These are phyloP conservation scores for Scedosporium dehoogii DNA, from an alignment of 2,329 filamentous ascomycete genomes.

Conservation along the genomic window DNA sequence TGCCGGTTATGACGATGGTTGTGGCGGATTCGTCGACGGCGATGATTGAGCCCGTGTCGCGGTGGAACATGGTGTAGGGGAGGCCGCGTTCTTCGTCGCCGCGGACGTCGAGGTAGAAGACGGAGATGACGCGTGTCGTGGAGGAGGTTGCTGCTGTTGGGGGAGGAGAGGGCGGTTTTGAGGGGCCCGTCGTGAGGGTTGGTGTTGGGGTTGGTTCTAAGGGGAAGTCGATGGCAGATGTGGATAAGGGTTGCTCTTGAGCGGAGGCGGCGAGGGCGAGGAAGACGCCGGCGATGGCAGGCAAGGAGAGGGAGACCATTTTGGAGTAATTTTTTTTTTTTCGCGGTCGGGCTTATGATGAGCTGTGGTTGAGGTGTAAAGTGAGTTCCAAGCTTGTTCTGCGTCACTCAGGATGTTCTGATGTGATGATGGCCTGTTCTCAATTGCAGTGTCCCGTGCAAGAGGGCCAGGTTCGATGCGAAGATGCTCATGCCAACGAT, in stretches of 20 bases:
- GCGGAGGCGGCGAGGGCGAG: background rate
- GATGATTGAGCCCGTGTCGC: constrained; percentile 14
- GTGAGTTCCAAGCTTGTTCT: too few relatives aligned
- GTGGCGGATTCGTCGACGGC: constrained; percentile 13
- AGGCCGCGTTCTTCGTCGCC: constrained; percentile 14
- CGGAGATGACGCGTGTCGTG: constrained; percentile 12
- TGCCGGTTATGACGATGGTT: constrained; percentile 16
- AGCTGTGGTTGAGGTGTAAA: too few relatives aligned
- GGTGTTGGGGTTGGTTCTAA: too few relatives aligned
- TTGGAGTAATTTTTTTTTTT: too few relatives aligned
- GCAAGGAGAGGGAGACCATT: too few relatives aligned
- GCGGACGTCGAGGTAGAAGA: constrained; percentile 16
- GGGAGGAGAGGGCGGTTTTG: background rate
- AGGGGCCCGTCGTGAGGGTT: background rate
- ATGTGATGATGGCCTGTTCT: too few relatives aligned
- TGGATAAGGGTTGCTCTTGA: too few relatives aligned
- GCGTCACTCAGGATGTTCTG: too few relatives aligned
- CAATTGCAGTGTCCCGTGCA: background rate
- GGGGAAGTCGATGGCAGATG: too few relatives aligned
- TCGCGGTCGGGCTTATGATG: too few relatives aligned
- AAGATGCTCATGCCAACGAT: too few relatives aligned
- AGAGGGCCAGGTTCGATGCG: background rate
- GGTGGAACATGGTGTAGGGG: constrained; percentile 16
- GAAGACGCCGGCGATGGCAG: too few relatives aligned
- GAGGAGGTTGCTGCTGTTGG: constrained; percentile 7